Evolutionary conservation across 2,329 filamentous ascomycete species (phyloP).

Genomic region (Iodosphaeria phyllophila): DNA sequence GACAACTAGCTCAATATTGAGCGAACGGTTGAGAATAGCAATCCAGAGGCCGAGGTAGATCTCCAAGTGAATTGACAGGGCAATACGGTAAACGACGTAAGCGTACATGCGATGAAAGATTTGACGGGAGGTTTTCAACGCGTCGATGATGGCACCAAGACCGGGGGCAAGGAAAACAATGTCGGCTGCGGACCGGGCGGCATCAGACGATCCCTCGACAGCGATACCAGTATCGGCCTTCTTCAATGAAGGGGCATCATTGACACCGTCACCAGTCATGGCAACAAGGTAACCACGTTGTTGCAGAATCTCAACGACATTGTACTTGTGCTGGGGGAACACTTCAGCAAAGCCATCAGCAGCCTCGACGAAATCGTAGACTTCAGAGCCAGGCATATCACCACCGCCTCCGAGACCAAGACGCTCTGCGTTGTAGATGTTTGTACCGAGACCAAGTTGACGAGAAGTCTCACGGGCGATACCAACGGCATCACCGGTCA

Average conservation of each 20-base stretch:
- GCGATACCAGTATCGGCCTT: conserved; percentile 95
- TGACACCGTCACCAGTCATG: conserved; percentile 94
- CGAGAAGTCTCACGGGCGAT: conserved; percentile 85
- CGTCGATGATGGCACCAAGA: conserved; percentile 82
- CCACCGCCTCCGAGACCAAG: conserved; percentile 78
- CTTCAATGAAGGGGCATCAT: conserved; percentile 82
- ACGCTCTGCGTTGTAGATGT: conserved; percentile 85
- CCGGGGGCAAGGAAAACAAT: conserved; percentile 87
- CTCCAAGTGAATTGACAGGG: conserved; percentile 76
- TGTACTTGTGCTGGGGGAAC: conserved; percentile 91
- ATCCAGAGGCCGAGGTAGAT: conserved; percentile 89
- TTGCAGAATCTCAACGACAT: conserved; percentile 83
- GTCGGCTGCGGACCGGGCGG: conserved; percentile 77
- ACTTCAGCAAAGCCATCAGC: conserved; percentile 91
- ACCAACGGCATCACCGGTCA: conserved; percentile 86
- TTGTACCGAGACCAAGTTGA: conserved; percentile 79
- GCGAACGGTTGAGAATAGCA: conserved; percentile 63
- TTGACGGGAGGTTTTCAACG: conserved; percentile 79
- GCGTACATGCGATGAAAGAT: conserved; percentile 97
- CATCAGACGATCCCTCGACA: conserved; percentile 80
- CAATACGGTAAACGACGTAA: conserved; percentile 90
- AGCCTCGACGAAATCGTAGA: conserved; percentile 90
- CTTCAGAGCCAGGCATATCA: conserved; percentile 84
- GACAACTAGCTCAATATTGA: conserved; percentile 76
- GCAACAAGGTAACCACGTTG: conserved; percentile 85